These are phyloP conservation scores for Aureobasidium mangrovei DNA, from an alignment of 2,329 filamentous ascomycete genomes.

Conservation along the genomic window DNA sequence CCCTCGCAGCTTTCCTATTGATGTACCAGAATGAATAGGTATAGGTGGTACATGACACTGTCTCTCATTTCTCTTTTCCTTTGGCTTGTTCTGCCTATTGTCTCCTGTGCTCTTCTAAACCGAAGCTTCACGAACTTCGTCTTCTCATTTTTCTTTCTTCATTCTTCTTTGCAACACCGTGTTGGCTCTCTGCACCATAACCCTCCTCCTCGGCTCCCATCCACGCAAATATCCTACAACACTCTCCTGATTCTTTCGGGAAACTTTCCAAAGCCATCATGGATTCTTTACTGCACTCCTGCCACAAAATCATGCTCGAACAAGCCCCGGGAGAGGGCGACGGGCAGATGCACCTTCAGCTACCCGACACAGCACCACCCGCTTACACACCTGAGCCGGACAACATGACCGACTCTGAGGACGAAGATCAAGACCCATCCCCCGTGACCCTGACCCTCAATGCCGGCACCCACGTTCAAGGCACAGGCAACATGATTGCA, in stretches of 20 bases:
- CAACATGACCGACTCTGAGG: constrained; percentile 13
- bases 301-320: constrained; percentile 21
- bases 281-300: constrained; percentile 20
- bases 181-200: background rate
- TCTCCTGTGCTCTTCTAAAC: background rate
- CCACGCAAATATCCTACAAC: background rate
- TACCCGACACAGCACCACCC: constrained; percentile 19
- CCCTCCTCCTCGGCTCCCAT: background rate
- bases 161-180: background rate
- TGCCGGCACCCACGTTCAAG: constrained; percentile 39
- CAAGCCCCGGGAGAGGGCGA: constrained; percentile 16
- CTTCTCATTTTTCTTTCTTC: background rate
- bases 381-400: constrained; percentile 16
- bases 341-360: constrained; percentile 12
- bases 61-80: background rate
- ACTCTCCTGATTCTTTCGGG: background rate
- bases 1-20: constrained; percentile 2
- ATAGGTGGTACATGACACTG: background rate
- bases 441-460: constrained; percentile 43
- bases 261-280: constrained; percentile 12
- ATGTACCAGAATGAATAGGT: constrained; percentile 4
- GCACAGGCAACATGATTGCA: constrained; percentile 43
- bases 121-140: background rate
- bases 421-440: constrained; percentile 20
- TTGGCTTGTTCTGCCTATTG: background rate